Evolutionary conservation across 805 yeast genomes (phyloP).

Genomic region (Candida hispaniensis): DNA sequence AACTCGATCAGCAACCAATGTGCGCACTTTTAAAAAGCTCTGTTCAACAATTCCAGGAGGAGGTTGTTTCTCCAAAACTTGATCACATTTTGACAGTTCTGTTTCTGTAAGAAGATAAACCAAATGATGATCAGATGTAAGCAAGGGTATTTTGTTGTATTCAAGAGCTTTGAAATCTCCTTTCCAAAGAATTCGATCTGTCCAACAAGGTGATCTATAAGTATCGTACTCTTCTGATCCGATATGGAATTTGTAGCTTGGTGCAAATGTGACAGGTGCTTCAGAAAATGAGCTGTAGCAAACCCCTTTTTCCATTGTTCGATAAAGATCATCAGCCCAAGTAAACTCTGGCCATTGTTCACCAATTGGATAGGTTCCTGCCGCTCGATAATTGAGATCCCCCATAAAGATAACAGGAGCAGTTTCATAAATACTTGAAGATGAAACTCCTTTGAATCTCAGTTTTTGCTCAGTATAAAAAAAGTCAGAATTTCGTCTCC

Average conservation of each 20-base stretch:
- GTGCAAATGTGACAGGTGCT: conserved; percentile 52
- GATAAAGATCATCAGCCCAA: conserved; percentile 41
- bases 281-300: conserved; percentile 59
- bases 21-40: conserved; percentile 12
- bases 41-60: too few relatives aligned
- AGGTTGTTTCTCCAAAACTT: too few relatives aligned
- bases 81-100: too few relatives aligned
- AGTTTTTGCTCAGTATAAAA: conserved; percentile 40
- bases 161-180: conserved; percentile 27
- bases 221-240: conserved; percentile 42
- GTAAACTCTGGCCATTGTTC: conserved; percentile 25
- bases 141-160: conserved; percentile 41
- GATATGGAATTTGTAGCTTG: conserved; percentile 61
- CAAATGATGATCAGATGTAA: conserved; percentile 71
- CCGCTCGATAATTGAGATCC: conserved; percentile 70
- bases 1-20: conserved; percentile 3
- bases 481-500: conserved; percentile 45
- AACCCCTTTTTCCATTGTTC: conserved; percentile 34
- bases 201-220: conserved; percentile 76
- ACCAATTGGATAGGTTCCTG: conserved; percentile 18
- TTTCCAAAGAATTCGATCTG: conserved; percentile 65
- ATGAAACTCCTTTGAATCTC: conserved; percentile 32
- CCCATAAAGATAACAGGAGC: conserved; percentile 68
- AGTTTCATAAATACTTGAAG: conserved; percentile 32
- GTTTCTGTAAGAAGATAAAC: conserved; percentile 38